Evolutionary conservation across 305 asterid genomes (phyloP).

Genomic region (Ilex paraguariensis): DNA sequence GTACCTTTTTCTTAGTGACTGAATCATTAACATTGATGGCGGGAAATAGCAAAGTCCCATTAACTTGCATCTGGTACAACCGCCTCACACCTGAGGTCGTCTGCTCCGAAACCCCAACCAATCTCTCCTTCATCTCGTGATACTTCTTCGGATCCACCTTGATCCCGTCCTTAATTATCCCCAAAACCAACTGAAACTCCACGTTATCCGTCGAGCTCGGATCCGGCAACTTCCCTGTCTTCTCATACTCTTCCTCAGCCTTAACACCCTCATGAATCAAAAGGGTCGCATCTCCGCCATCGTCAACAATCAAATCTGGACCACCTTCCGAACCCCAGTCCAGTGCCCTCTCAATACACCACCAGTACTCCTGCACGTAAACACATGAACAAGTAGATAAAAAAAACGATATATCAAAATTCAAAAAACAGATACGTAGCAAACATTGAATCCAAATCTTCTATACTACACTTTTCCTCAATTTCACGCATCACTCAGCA

Average conservation of each 20-base stretch:
- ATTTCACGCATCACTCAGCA: no score
- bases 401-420: no score
- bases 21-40: background rate
- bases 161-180: slow-evolving; percentile 16
- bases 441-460: no score
- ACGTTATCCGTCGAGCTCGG: slow-evolving; percentile 19
- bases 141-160: slow-evolving; percentile 20
- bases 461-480: no score
- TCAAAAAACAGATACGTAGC: no score
- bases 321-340: slow-evolving; percentile 26
- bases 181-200: background rate
- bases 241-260: slow-evolving; percentile 17
- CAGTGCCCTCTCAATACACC: slow-evolving; percentile 22
- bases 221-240: slow-evolving; percentile 10
- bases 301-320: slow-evolving; percentile 19
- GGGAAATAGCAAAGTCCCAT: slow-evolving; percentile 9
- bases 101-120: slow-evolving; percentile 25
- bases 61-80: background rate
- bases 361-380: slow-evolving; percentile 22
- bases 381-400: no score
- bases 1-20: no score
- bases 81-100: slow-evolving; percentile 25
- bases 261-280: slow-evolving; percentile 8
- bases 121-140: slow-evolving; percentile 20
- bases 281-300: slow-evolving; percentile 2